phyloP scores from a whole-genome alignment of 345 rosid species.

The Acer yangbiense region DNA sequence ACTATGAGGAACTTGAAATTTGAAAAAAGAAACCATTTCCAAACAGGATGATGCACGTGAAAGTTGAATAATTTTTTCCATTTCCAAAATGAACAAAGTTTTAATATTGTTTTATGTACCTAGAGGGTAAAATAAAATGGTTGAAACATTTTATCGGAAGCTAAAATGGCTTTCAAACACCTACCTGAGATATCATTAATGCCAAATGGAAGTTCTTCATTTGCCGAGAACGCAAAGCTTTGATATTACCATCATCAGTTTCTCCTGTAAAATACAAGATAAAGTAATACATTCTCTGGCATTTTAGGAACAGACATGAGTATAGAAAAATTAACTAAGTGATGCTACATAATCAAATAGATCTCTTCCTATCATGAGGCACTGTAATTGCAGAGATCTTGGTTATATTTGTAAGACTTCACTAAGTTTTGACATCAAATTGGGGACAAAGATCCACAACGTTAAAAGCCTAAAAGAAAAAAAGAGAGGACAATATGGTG shows the following conservation, averaged over 20 bases:
- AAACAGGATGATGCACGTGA: background rate
- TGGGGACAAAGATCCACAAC: background rate
- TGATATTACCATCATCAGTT: constrained; percentile 58
- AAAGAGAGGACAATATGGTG: background rate
- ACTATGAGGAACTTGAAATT: background rate
- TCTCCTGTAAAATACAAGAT: constrained; percentile 57
- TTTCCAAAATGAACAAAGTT: background rate
- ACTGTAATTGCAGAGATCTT: background rate
- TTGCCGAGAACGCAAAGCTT: constrained; percentile 75
- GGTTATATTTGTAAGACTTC: background rate
- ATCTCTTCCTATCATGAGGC: constrained; percentile 2
- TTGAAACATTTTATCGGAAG: background rate
- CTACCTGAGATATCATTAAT: constrained; percentile 87
- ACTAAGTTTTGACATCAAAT: background rate
- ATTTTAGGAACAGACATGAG: background rate
- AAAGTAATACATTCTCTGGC: background rate
- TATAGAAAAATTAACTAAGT: background rate
- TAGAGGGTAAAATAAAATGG: background rate
- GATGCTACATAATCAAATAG: constrained; percentile 3
- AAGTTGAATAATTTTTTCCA: background rate
- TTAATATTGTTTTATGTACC: background rate
- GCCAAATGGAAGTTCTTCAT: constrained; percentile 94
- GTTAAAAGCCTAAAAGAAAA: background rate
- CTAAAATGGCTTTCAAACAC: background rate
- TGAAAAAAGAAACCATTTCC: background rate